Evolutionary conservation across 2,329 filamentous ascomycete species (phyloP).

Genomic region (Aspergillus pseudotamarii): DNA sequence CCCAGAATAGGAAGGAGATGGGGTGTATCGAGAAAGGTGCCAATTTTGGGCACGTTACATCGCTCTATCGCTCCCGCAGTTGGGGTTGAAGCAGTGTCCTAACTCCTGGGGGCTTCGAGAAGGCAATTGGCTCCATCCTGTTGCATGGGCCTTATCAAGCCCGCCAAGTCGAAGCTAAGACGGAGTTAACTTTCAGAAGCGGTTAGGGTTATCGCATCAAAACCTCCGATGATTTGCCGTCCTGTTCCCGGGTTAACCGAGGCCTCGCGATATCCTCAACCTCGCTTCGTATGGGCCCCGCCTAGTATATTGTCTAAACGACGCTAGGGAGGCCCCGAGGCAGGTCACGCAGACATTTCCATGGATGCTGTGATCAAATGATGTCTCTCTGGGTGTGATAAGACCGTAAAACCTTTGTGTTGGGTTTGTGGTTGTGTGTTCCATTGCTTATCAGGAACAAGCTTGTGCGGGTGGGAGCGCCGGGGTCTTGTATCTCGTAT

Average conservation of each 20-base stretch:
- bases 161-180: neutral
- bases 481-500: neutral
- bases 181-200: neutral
- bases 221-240: constrained; percentile 7
- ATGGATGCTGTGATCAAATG: neutral
- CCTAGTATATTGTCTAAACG: neutral
- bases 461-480: constrained; percentile 8
- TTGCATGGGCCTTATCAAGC: constrained; percentile 3
- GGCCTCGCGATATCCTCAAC: too few relatives aligned
- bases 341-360: neutral
- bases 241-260: neutral
- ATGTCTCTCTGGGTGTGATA: neutral
- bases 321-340: neutral
- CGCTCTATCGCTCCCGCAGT: neutral
- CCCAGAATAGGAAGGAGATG: neutral
- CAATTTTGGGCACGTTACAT: neutral
- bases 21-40: neutral
- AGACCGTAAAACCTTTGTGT: neutral
- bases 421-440: neutral
- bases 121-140: neutral
- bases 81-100: neutral
- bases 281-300: neutral
- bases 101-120: neutral
- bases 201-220: neutral
- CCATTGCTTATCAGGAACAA: constrained; percentile 19